These are phyloP conservation scores for Oryza glaberrima DNA, from an alignment of 176 grass and related monocot species.

Conservation along the genomic window DNA sequence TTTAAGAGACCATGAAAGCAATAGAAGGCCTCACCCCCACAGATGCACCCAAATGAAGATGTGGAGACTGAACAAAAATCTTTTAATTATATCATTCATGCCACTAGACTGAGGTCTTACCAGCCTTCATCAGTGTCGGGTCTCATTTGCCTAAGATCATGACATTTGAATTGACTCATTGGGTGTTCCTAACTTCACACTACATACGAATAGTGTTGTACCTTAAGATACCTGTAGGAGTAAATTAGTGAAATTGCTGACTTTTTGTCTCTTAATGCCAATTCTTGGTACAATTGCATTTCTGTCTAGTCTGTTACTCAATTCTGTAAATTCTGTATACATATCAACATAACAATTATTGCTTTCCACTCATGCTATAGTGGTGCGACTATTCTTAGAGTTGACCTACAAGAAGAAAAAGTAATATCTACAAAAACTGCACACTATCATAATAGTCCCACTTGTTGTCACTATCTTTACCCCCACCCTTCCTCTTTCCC, in stretches of 20 bases:
- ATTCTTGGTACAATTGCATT: conserved; percentile 27
- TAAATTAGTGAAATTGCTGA: conserved; percentile 13
- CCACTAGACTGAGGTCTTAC: conserved; percentile 49
- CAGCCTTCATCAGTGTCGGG: neutral
- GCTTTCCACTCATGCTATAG: conserved; percentile 53
- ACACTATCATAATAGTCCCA: conserved; percentile 52
- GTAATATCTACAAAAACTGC: conserved; percentile 52
- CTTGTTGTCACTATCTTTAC: conserved; percentile 50
- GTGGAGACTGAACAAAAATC: conserved; percentile 38
- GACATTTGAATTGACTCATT: conserved; percentile 33
- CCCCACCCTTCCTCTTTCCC: neutral
- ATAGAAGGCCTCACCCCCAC: conserved; percentile 20
- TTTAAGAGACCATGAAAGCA: conserved; percentile 12
- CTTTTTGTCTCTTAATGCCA: conserved; percentile 1
- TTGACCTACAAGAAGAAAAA: conserved; percentile 84
- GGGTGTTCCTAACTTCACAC: conserved; percentile 31
- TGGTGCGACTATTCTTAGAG: conserved; percentile 74
- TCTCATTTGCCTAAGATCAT: conserved; percentile 25
- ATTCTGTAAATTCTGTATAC: conserved; percentile 34
- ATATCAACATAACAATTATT: conserved; percentile 62
- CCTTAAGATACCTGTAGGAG: conserved; percentile 28
- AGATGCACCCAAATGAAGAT: conserved; percentile 19
- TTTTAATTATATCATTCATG: conserved; percentile 23
- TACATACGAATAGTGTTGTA: conserved; percentile 36
- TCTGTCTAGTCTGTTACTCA: conserved; percentile 17